phyloP scores from a whole-genome alignment of 208 protist genomes.

The Trichomonas vaginalis region DNA sequence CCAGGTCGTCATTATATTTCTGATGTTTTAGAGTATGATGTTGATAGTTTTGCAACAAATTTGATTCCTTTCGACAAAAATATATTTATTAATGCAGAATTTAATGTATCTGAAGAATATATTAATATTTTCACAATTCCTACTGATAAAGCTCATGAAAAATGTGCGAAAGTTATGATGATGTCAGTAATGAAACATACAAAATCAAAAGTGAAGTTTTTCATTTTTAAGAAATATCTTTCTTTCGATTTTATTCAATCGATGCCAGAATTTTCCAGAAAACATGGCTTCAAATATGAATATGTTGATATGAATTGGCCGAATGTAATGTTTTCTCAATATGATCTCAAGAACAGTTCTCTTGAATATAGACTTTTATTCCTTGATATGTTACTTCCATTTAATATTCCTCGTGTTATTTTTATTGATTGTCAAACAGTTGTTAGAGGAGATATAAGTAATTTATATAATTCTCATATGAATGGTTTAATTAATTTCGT shows the following conservation, averaged over 20 bases:
- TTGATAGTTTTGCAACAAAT: background rate
- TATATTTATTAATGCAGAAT: background rate
- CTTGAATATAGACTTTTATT: conserved; percentile 98
- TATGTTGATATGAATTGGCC: conserved; percentile 95
- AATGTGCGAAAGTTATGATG: conserved; percentile 16
- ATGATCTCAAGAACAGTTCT: conserved; percentile 87
- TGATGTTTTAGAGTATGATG: too few species aligned
- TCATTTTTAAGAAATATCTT: conserved; percentile 88
- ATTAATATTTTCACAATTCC: background rate
- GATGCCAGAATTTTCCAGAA: conserved; percentile 53
- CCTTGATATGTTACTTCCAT: conserved; percentile 93
- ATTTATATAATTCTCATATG: conserved; percentile 87
- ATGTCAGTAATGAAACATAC: conserved; percentile 7
- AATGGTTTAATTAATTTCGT: conserved; percentile 28
- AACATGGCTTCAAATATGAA: conserved; percentile 66
- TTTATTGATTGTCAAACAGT: conserved; percentile 94
- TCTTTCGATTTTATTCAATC: conserved; percentile 76
- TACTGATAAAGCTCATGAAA: background rate
- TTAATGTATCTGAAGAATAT: background rate
- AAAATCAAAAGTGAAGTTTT: conserved; percentile 79
- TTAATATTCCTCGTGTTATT: conserved; percentile 76
- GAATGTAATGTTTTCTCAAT: conserved; percentile 73
- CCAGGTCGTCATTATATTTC: too few species aligned
- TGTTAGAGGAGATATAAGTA: conserved; percentile 57
- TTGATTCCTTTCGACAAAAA: background rate